Evolutionary conservation across 2,329 filamentous ascomycete species (phyloP).

Genomic region (Colletotrichum truncatum): DNA sequence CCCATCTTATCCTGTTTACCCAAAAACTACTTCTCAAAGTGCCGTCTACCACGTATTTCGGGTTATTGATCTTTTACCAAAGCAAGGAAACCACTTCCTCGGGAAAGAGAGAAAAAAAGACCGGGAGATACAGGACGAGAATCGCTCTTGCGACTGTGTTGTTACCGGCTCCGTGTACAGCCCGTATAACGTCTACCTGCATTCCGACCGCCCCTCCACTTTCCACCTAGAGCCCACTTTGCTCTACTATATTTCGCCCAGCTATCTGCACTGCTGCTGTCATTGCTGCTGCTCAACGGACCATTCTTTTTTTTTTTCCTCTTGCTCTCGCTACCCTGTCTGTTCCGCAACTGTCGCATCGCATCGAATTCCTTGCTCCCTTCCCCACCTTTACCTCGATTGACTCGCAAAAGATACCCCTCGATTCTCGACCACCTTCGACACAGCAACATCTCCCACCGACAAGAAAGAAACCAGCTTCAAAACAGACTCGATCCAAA

Average conservation of each 20-base stretch:
- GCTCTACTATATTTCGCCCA: too few relatives aligned
- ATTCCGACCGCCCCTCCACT: too few relatives aligned
- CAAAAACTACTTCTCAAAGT: neutral
- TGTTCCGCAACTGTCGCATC: conserved; percentile 31
- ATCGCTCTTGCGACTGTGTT: neutral
- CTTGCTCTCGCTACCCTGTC: conserved; percentile 23
- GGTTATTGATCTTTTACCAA: too few relatives aligned
- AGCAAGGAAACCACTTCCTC: too few relatives aligned
- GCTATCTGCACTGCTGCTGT: too few relatives aligned
- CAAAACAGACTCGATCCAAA: neutral
- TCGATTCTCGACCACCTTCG: conserved; percentile 20
- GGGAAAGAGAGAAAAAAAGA: too few relatives aligned
- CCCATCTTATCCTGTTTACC: neutral
- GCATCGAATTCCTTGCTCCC: conserved; percentile 29
- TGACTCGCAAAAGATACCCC: conserved; percentile 29
- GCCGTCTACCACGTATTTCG: too few relatives aligned
- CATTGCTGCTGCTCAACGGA: neutral
- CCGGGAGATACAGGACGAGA: conserved; percentile 22
- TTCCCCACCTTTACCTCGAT: conserved; percentile 31
- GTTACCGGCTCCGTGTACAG: neutral
- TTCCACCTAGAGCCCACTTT: too few relatives aligned
- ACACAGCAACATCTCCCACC: conserved; percentile 1
- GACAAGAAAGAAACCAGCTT: neutral
- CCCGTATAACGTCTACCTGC: too few relatives aligned
- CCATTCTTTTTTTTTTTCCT: neutral